Percentiles rank a stretch among this genome's conserved stretches.
phyloP scores from a whole-genome alignment of 2,329 filamentous ascomycete genomes.

The Apiospora marii region DNA sequence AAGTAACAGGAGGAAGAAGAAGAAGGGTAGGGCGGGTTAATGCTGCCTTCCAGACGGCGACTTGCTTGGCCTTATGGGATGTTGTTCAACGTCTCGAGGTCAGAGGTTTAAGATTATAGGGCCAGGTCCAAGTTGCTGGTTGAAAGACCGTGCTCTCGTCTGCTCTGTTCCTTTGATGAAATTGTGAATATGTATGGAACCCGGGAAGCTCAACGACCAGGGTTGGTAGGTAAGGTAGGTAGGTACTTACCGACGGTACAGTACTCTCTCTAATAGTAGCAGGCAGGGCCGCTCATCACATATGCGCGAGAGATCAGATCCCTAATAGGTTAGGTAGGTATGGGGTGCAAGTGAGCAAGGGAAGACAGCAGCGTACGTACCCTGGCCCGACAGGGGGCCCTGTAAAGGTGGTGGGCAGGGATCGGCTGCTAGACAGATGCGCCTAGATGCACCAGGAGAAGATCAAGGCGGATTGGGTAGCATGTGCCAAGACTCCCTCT shows the following conservation, averaged over 20 bases:
- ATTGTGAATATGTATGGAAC: conserved; percentile 18
- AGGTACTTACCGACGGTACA: neutral
- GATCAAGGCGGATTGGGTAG: conserved; percentile 22
- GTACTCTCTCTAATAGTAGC: no score
- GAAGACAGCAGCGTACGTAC: neutral
- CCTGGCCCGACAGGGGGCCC: conserved; percentile 9
- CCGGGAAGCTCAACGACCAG: neutral
- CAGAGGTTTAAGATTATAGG: conserved; percentile 22
- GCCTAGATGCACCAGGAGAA: conserved; percentile 20
- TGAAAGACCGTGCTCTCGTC: conserved; percentile 20
- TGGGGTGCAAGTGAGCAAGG: conserved; percentile 15
- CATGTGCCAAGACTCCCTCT: conserved; percentile 4
- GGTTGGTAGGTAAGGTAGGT: neutral
- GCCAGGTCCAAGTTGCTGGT: conserved; percentile 21
- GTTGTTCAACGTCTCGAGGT: conserved; percentile 23
- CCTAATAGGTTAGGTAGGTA: conserved; percentile 20
- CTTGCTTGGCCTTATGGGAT: conserved; percentile 17
- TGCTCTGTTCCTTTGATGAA: conserved; percentile 23
- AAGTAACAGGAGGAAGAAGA: neutral
- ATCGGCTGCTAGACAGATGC: conserved; percentile 19
- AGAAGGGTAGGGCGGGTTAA: conserved; percentile 23
- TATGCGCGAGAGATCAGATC: conserved; percentile 21
- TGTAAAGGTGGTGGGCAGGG: conserved; percentile 17
- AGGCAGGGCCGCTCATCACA: neutral
- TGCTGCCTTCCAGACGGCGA: conserved; percentile 19